A percentile compares a stretch with the other conserved stretches of the same genome.
phyloP scores from a whole-genome alignment of 2,329 filamentous ascomycete species.

The Metarhizium robertsii region DNA sequence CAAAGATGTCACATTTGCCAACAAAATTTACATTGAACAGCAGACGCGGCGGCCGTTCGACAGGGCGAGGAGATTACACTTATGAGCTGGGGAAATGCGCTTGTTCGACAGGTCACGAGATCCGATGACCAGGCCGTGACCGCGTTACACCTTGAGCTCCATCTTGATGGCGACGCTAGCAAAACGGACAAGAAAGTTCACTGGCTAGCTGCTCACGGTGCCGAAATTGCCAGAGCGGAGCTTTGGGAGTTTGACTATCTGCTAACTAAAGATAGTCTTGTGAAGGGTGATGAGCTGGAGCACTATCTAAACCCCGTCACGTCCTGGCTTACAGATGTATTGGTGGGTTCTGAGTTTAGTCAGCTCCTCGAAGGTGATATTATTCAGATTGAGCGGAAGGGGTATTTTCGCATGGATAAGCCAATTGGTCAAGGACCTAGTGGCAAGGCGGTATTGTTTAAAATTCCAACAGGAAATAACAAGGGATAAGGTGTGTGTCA shows the following conservation, averaged over 20 bases:
- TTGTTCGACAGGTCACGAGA: background rate
- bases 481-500: too few species aligned
- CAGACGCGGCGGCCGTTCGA: background rate
- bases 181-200: constrained; percentile 3
- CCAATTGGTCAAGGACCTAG: background rate
- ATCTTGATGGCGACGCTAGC: background rate
- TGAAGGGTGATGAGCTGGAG: background rate
- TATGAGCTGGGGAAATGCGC: background rate
- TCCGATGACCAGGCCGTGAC: background rate
- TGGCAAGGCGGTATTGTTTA: constrained; percentile 1
- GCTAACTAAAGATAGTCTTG: background rate
- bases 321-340: background rate
- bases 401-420: background rate
- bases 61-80: background rate
- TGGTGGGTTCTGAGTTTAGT: background rate
- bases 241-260: constrained; percentile 2
- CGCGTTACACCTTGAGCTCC: background rate
- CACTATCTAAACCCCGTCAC: background rate
- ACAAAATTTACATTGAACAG: background rate
- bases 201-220: background rate
- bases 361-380: background rate
- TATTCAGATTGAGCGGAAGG: constrained; percentile 1
- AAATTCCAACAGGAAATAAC: background rate
- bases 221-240: background rate
- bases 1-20: background rate